These are phyloP conservation scores for Carex parvula DNA, from an alignment of 176 grass and related monocot genomes.

Conservation along the genomic window DNA sequence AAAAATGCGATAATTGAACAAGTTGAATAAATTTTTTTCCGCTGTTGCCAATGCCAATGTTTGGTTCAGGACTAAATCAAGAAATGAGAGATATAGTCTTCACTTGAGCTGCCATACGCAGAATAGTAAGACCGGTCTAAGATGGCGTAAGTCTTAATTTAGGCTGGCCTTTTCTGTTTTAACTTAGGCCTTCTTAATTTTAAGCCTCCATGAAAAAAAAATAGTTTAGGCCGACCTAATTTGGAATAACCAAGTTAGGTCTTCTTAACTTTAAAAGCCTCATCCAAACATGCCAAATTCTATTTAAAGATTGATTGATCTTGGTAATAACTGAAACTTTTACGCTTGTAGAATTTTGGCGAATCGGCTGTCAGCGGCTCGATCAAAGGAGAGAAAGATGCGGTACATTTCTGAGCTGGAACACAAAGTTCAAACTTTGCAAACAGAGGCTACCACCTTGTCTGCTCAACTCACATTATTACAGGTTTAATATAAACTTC, in stretches of 20 bases:
- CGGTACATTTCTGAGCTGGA: slow-evolving; percentile 95
- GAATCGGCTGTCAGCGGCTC: slow-evolving; percentile 74
- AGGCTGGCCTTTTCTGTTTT: too few species aligned
- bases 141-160: too few species aligned
- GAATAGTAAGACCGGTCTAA: too few species aligned
- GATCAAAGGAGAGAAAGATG: slow-evolving; percentile 98
- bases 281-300: background rate
- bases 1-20: background rate
- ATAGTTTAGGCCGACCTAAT: too few species aligned
- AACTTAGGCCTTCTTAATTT: too few species aligned
- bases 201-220: too few species aligned
- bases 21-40: background rate
- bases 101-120: too few species aligned
- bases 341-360: slow-evolving; percentile 59
- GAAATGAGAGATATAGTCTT: too few species aligned
- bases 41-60: background rate
- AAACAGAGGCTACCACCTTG: slow-evolving; percentile 89
- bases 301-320: background rate
- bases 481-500: slow-evolving; percentile 49
- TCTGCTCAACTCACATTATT: slow-evolving; percentile 87
- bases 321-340: background rate
- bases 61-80: background rate
- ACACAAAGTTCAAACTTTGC: slow-evolving; percentile 81
- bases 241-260: too few species aligned
- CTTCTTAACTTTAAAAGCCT: too few species aligned